Base-by-base conservation (phyloP, 495 filamentous ascomycete genomes). In the Paragyromitra xinjiangensis region DNA sequence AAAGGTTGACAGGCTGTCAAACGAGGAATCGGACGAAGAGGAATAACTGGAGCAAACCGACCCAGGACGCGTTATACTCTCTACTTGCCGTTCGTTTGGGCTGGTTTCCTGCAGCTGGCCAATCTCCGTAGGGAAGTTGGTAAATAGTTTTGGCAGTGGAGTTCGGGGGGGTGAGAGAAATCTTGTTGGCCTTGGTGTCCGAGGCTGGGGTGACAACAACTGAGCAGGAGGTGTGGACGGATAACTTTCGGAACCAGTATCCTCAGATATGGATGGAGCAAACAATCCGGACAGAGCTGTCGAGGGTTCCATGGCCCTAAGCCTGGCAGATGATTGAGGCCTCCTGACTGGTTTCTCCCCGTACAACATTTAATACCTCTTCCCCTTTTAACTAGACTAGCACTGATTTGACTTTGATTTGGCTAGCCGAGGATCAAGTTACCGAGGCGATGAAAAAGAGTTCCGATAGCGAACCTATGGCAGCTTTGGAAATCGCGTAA, bases 11-110 rank as follows among this genome's bases (percentile, higher is more conserved):
- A 87, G 87, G 39, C 89, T 93, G 65, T 88, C 89, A 69, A 87
- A 86, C 0, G 91, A 92, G 45, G 90, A 91, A 53, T 89, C 82
- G 2, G 91, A 93, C 2, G 91, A 93, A 81, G 92, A 88, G 5
- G 91, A 93, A 48, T 87, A 85, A 48, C 86, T 87, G 0, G 91
- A 92, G 72, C 87, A 90, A 3, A 85, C 85, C 5, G 89, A 91
- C 50, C 84, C 83, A 4, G 89, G 89, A 29, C 89, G 88, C 74
- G 84, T 83, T 44, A 90, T 86, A 50, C 78, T 6, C 24, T 82
- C 82, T 19, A 84, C 80, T 48, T 83, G 83, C 61, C 86, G 83
- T 65, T 80, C 83, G 7, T 81, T 55, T 22, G 81, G 77, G 19
- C 24, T 16, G 22, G 16, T 29, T 50, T 55, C 71, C 16, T 42